Base-by-base conservation (phyloP, 257 asterid genomes). In the Dorcoceras hygrometricum region DNA sequence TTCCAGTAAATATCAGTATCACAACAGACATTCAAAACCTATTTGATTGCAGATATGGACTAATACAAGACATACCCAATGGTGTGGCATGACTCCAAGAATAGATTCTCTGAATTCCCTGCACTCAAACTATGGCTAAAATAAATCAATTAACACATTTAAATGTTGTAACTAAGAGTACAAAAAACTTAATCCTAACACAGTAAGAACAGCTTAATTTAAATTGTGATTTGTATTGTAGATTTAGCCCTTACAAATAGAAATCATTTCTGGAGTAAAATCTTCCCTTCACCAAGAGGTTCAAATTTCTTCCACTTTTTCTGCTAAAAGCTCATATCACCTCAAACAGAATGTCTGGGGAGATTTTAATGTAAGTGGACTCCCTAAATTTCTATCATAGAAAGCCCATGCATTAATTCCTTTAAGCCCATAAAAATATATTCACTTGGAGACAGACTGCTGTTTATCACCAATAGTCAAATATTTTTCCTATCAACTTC, bases 81-180 rank as follows among this genome's bases (percentile, higher is more conserved):
- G 86, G 74, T 94, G 99, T 24, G 99, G 99, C 96, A 94, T 82
- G 77, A 94, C 89, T 71, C 96, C 96, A 67, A 94, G 96, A 76
- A 94, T 73, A 53, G 99, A 94, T 87, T 94, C 97, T 82, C 99
- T 84, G 69, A 84, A 88, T 77, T 90, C 89, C 92, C 99, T 86
- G 84, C 99, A 94, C 75, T 94, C 98, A 77, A 86, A 87, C 98
- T 94, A 74, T 62, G 65, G 82, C 36, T 72, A 82, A 76, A 76
- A 74, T 57, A 58, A 71, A 59, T 65, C 61, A 70, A 79, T 75
- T 36, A 73, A 72, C 18, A 53, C 70, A 65, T 51, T 23, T 60
- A 53, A 36, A 57, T 43, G n/a, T 50, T 14, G 19, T 32, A 34
- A 32, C 25, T 39, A 14, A n/a, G 55, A 65, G 53, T 51, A 23